phyloP scores from a whole-genome alignment of 2,329 filamentous ascomycete species.

The Aaosphaeria arxii region DNA sequence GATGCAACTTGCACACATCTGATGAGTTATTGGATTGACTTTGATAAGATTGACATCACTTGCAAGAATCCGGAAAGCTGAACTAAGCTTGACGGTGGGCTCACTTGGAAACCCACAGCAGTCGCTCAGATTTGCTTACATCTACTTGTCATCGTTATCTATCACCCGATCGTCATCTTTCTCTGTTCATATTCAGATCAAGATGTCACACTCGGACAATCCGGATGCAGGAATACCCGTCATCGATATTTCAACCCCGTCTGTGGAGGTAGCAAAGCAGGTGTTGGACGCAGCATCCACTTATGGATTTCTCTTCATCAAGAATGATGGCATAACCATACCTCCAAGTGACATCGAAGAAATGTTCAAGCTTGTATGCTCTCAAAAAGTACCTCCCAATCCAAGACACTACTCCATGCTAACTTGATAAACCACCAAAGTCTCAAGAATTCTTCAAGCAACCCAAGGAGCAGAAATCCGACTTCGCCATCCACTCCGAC shows the following conservation, averaged over 20 bases:
- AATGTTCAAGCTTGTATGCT: constrained; percentile 69
- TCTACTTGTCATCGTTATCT: no score
- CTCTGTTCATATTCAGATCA: no score
- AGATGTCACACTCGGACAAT: constrained; percentile 12
- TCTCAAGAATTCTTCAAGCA: constrained; percentile 71
- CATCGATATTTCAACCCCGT: constrained; percentile 70
- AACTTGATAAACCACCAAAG: constrained; percentile 40
- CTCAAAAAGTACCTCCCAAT: background rate
- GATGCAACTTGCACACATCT: no score
- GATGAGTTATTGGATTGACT: no score
- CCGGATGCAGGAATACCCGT: constrained; percentile 60
- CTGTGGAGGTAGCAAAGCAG: constrained; percentile 59
- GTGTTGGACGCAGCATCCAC: constrained; percentile 77
- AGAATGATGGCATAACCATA: constrained; percentile 69
- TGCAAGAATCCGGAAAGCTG: no score
- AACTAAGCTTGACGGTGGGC: no score
- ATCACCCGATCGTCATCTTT: no score
- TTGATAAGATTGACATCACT: no score
- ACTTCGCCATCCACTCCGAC: constrained; percentile 68
- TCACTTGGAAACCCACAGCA: no score
- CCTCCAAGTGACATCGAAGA: constrained; percentile 62
- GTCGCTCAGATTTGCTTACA: no score
- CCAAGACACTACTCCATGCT: background rate
- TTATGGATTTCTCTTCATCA: constrained; percentile 88
- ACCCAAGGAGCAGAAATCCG: constrained; percentile 67